These are phyloP conservation scores for Diospyros kaki DNA, from an alignment of 148 eudicot genomes.

Conservation along the genomic window DNA sequence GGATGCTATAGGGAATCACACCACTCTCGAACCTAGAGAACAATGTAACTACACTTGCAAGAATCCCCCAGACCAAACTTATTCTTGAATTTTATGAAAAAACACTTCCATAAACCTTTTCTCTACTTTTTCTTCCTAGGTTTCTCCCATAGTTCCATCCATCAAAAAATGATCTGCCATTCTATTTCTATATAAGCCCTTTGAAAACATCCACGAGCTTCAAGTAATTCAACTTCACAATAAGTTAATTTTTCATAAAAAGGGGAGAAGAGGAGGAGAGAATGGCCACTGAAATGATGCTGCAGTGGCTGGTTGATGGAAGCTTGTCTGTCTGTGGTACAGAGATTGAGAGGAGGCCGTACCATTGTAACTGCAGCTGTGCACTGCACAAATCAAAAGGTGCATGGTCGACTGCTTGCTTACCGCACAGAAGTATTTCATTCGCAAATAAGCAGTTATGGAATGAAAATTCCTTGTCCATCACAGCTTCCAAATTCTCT, in stretches of 20 bases:
- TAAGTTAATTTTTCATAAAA: background rate
- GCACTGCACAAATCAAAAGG: slow-evolving; percentile 20
- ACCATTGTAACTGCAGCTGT: slow-evolving; percentile 29
- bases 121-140: background rate
- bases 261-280: background rate
- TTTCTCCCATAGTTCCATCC: background rate
- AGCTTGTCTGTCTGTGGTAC: slow-evolving; percentile 21
- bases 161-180: background rate
- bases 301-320: slow-evolving; percentile 20
- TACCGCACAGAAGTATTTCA: background rate
- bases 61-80: background rate
- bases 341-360: slow-evolving; percentile 24
- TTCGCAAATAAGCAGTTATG: background rate
- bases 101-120: background rate
- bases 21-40: background rate
- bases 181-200: slow-evolving; percentile 3
- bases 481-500: background rate
- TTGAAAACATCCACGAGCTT: background rate
- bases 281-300: slow-evolving; percentile 13
- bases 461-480: background rate
- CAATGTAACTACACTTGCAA: background rate
- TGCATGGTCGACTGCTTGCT: background rate
- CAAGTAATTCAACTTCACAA: background rate
- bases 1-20: background rate
- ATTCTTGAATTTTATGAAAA: background rate